Evolutionary conservation across 805 yeast genomes (phyloP).

Genomic region (Candida adriatica): DNA sequence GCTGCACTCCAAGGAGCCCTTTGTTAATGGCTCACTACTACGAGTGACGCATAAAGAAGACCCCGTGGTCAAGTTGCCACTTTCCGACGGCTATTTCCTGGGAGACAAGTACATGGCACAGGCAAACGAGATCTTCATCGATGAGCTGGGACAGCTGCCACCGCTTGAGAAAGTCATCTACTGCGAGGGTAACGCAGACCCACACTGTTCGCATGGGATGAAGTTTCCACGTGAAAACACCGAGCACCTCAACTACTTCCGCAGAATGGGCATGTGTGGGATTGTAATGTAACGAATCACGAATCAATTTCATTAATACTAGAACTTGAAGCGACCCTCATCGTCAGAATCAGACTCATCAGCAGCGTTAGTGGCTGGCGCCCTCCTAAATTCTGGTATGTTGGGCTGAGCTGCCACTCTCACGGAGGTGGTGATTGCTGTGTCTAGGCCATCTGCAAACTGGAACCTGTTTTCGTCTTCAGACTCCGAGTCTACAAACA

Average conservation of each 20-base stretch:
- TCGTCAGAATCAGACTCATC: slow-evolving; percentile 28
- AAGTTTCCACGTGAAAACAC: slow-evolving; percentile 15
- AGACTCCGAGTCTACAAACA: slow-evolving; percentile 16
- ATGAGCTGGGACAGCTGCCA: slow-evolving; percentile 18
- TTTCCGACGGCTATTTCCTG: slow-evolving; percentile 11
- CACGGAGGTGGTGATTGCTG: too few relatives aligned
- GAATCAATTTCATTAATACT: neutral
- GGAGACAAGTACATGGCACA: slow-evolving; percentile 16
- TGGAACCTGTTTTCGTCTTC: slow-evolving; percentile 16
- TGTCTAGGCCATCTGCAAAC: slow-evolving; percentile 12
- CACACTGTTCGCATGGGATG: slow-evolving; percentile 35
- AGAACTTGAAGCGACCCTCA: slow-evolving; percentile 29
- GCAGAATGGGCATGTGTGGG: slow-evolving; percentile 25
- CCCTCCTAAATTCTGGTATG: slow-evolving; percentile 18
- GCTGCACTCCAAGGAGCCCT: slow-evolving; percentile 2
- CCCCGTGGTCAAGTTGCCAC: slow-evolving; percentile 23
- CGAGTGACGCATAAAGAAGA: slow-evolving; percentile 22
- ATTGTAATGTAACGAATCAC: slow-evolving; percentile 4
- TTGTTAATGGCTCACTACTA: slow-evolving; percentile 5
- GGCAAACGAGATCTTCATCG: slow-evolving; percentile 19
- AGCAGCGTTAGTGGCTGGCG: too few relatives aligned
- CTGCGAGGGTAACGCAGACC: slow-evolving; percentile 59
- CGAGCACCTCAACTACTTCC: slow-evolving; percentile 24
- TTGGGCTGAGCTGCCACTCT: slow-evolving; percentile 5
- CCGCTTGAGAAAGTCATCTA: slow-evolving; percentile 56